Evolutionary conservation across 2,329 filamentous ascomycete species (phyloP), one percentile per base, ranked within the genome.

Genomic region (Chalaropsis thielavioides): DNA sequence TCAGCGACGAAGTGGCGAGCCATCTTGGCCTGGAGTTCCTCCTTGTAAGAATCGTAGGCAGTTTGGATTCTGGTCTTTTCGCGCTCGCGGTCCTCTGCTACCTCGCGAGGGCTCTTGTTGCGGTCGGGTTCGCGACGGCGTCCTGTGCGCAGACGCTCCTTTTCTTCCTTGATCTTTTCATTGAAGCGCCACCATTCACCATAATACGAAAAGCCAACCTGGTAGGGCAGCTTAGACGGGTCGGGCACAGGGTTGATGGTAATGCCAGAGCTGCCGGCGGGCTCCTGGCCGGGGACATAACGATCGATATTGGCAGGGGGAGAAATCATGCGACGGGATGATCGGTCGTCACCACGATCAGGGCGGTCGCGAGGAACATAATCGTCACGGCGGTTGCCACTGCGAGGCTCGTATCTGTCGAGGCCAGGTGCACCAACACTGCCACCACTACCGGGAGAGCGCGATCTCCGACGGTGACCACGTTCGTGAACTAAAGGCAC

Each of bases 1-100:
- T 91, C 88, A 61, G 87, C 84, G 51, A 99, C 94, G 73, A 99
- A 99, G 0, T 83, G 80, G 69, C 91, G 86, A 0, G 94, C 92
- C 87, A 96, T 92, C 73, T 85, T 87, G 3, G 81, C 83, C 70
- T 87, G 84, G 1, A 88, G 76, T 43, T 87, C 84, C 71, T 87
- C 84, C 70, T 86, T 86, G 72, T 88, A 88, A 0, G 77, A 69
- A 70, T 88, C 84, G 69, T 87, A 87, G 1, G 84, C 83, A 15
- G 78, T 78, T 71, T 92, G 89, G 24, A 92, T 92, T 74, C 84
- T 87, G 62, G 84, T 83, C 73, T 90, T 87, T 74, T 92, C 89
- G 72, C 86, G 88, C 31, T 90, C 88, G 38, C 87, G 84, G 69
- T 92, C 88, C 72, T 91, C 89, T 68, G 84, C 81, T 5, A 78